phyloP scores from a whole-genome alignment of 352 stramenopile species.

The Globisporangium echinulatum region DNA sequence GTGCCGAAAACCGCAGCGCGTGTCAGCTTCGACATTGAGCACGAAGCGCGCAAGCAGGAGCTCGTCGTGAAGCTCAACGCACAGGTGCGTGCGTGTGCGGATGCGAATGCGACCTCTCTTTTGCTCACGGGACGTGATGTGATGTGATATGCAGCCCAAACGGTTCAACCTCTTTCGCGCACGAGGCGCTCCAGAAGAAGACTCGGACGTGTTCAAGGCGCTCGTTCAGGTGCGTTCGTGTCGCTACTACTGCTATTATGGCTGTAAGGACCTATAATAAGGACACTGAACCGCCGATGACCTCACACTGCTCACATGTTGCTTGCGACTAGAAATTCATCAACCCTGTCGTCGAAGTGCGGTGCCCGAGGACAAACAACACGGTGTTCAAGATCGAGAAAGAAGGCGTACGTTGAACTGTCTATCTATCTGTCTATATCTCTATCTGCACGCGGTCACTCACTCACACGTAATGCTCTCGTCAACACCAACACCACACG shows the following conservation, averaged over 20 bases:
- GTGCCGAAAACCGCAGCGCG: constrained; percentile 35
- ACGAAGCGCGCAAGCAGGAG: constrained; percentile 67
- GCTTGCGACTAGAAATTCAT: constrained; percentile 59
- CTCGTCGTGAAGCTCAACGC: constrained; percentile 54
- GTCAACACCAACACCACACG: too few relatives aligned
- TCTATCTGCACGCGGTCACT: too few relatives aligned
- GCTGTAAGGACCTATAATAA: background rate
- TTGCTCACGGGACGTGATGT: too few relatives aligned
- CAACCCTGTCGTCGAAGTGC: constrained; percentile 68
- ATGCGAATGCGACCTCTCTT: too few relatives aligned
- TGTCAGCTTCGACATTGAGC: constrained; percentile 64
- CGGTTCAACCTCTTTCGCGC: constrained; percentile 45
- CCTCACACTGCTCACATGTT: background rate
- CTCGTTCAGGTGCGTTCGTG: constrained; percentile 32
- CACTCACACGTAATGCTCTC: too few relatives aligned
- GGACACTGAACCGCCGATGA: background rate
- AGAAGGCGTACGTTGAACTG: constrained; percentile 42
- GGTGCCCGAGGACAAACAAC: constrained; percentile 56
- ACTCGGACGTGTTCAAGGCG: constrained; percentile 25
- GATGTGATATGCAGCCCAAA: constrained; percentile 15
- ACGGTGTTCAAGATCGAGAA: constrained; percentile 78
- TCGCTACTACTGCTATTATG: background rate
- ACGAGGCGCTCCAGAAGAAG: constrained; percentile 25
- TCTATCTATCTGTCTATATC: too few relatives aligned
- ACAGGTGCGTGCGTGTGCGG: constrained; percentile 18